A percentile compares a stretch with the other conserved stretches of the same genome.
Evolutionary conservation across 768 basidiomycete species (phyloP).

Genomic region (Kwoniella mangroviensis): DNA sequence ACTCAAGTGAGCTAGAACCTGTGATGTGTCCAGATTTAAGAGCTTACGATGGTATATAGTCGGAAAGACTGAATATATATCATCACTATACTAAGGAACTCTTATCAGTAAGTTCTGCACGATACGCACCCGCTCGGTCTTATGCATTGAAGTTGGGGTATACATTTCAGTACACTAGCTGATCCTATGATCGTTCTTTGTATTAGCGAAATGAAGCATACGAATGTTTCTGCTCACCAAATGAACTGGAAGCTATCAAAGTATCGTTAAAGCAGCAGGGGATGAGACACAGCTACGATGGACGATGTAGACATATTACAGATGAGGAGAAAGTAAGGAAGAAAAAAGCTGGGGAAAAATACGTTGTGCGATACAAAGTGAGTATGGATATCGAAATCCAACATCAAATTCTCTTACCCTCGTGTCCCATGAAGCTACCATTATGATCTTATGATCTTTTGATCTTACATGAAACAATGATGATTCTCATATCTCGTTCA

Average conservation of each 20-base stretch:
- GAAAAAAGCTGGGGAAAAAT: conserved; percentile 74
- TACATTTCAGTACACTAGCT: background rate
- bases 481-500: background rate
- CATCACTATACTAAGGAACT: conserved; percentile 72
- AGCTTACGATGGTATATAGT: conserved; percentile 62
- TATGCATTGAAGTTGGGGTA: too few relatives aligned
- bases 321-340: conserved; percentile 81
- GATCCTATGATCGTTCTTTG: background rate
- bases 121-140: too few relatives aligned
- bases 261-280: conserved; percentile 74
- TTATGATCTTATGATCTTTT: too few relatives aligned
- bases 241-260: conserved; percentile 70
- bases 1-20: conserved; percentile 73
- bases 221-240: conserved; percentile 87
- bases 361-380: conserved; percentile 86
- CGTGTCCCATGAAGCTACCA: background rate
- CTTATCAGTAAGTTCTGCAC: conserved; percentile 66
- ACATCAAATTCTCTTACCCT: background rate
- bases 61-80: conserved; percentile 86
- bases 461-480: too few relatives aligned
- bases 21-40: too few relatives aligned
- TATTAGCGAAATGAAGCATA: conserved; percentile 83
- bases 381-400: background rate
- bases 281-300: conserved; percentile 81
- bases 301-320: conserved; percentile 79